Evolutionary conservation across 768 basidiomycete species (phyloP).

Genomic region (Lepiota brunneoincarnata): DNA sequence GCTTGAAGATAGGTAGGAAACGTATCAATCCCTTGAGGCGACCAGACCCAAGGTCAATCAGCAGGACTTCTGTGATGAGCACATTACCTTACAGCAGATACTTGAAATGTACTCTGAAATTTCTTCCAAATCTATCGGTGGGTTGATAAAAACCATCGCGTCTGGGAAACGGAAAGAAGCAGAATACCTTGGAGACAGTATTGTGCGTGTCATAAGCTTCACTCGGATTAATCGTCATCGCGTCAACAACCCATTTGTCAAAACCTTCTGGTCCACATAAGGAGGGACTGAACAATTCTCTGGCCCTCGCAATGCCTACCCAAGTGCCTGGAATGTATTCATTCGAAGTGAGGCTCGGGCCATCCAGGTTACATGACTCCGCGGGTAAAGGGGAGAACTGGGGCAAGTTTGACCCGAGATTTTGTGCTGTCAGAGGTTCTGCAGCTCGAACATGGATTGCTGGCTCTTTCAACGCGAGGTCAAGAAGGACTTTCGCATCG

Average conservation of each 20-base stretch:
- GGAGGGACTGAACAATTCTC: conserved; percentile 44
- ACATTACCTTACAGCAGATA: conserved; percentile 44
- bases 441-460: conserved; percentile 58
- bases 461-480: conserved; percentile 53
- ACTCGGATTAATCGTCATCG: conserved; percentile 64
- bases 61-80: background rate
- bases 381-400: conserved; percentile 49
- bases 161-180: background rate
- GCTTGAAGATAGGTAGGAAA: conserved; percentile 55
- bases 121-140: conserved; percentile 69
- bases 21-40: conserved; percentile 38
- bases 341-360: conserved; percentile 35
- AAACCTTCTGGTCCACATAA: conserved; percentile 66
- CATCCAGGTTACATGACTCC: conserved; percentile 25
- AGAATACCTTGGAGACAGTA: conserved; percentile 58
- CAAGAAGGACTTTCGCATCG: conserved; percentile 47
- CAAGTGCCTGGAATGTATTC: conserved; percentile 46
- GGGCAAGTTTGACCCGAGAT: conserved; percentile 43
- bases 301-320: conserved; percentile 54
- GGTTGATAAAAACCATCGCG: too few relatives aligned
- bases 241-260: conserved; percentile 59
- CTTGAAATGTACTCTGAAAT: conserved; percentile 53
- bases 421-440: conserved; percentile 35
- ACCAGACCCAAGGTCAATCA: too few relatives aligned
- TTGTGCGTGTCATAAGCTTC: conserved; percentile 76